Percentiles rank a stretch among this genome's conserved stretches.
phyloP scores from a whole-genome alignment of 2,329 filamentous ascomycete genomes.

The Alternaria conjuncta region DNA sequence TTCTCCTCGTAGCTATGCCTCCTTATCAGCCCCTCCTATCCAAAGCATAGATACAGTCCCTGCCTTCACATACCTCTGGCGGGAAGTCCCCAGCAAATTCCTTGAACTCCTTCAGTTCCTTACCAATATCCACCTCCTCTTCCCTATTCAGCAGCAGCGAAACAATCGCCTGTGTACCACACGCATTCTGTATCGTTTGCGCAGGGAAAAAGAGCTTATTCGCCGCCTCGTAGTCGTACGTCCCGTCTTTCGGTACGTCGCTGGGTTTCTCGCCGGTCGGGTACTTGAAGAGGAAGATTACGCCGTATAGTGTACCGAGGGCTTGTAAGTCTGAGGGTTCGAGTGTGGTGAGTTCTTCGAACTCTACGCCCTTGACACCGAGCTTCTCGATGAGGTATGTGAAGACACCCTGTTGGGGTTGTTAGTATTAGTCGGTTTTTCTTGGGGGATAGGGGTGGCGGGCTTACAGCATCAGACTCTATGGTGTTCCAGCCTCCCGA shows the following conservation, averaged over 20 bases:
- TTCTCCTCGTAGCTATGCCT: conserved; percentile 68
- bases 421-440: too few relatives aligned
- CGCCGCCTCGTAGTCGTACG: conserved; percentile 76
- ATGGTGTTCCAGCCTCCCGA: conserved; percentile 31
- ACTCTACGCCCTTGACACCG: conserved; percentile 91
- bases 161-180: conserved; percentile 92
- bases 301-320: conserved; percentile 75
- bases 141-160: conserved; percentile 89
- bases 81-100: conserved; percentile 88
- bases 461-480: conserved; percentile 75
- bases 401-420: conserved; percentile 77
- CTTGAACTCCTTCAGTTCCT: conserved; percentile 76
- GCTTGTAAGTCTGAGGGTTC: conserved; percentile 75
- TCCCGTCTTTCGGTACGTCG: conserved; percentile 77
- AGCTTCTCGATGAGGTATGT: conserved; percentile 93
- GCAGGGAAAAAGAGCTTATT: conserved; percentile 89
- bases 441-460: too few relatives aligned
- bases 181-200: conserved; percentile 98
- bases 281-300: conserved; percentile 99
- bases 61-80: conserved; percentile 52
- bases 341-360: conserved; percentile 92
- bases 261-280: conserved; percentile 71
- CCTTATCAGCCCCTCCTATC: conserved; percentile 6
- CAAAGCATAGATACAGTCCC: background rate
- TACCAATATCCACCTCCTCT: conserved; percentile 72